A percentile compares a stretch with the other conserved stretches of the same genome.
phyloP scores from a whole-genome alignment of 139 green algal species.

The Cymbomonas tetramitiformis region DNA sequence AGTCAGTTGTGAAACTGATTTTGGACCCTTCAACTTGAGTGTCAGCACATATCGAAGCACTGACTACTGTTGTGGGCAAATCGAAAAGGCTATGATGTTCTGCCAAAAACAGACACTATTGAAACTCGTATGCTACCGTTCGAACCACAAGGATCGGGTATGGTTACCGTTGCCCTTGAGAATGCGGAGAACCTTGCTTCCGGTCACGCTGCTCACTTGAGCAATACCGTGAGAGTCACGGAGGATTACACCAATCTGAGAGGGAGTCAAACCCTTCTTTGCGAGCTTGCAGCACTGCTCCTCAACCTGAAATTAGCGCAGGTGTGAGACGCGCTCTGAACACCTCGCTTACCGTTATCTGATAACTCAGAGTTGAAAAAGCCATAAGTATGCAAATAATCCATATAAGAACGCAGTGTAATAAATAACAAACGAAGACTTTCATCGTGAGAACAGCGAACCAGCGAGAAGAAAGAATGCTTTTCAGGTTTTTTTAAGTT shows the following conservation, averaged over 20 bases:
- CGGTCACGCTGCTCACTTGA: slow-evolving; percentile 72
- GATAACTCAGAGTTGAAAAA: too few species aligned
- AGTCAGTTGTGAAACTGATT: too few species aligned
- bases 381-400: background rate
- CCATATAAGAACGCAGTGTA: too few species aligned
- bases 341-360: too few species aligned
- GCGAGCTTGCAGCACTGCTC: slow-evolving; percentile 89
- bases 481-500: background rate
- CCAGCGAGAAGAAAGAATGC: slow-evolving; percentile 1
- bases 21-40: too few species aligned
- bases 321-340: background rate
- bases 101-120: too few species aligned
- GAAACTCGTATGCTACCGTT: too few species aligned
- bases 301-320: background rate
- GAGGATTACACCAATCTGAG: slow-evolving; percentile 89
- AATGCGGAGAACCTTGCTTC: slow-evolving; percentile 91
- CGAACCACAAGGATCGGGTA: too few species aligned
- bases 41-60: too few species aligned
- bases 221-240: slow-evolving; percentile 86
- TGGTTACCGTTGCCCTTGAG: slow-evolving; percentile 83
- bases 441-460: background rate
- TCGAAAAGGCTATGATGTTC: too few species aligned
- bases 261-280: slow-evolving; percentile 94
- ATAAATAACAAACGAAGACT: slow-evolving; percentile 8
- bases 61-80: too few species aligned